Evolutionary conservation across 2,329 filamentous ascomycete species (phyloP).

Genomic region (Arthroderma sp.): DNA sequence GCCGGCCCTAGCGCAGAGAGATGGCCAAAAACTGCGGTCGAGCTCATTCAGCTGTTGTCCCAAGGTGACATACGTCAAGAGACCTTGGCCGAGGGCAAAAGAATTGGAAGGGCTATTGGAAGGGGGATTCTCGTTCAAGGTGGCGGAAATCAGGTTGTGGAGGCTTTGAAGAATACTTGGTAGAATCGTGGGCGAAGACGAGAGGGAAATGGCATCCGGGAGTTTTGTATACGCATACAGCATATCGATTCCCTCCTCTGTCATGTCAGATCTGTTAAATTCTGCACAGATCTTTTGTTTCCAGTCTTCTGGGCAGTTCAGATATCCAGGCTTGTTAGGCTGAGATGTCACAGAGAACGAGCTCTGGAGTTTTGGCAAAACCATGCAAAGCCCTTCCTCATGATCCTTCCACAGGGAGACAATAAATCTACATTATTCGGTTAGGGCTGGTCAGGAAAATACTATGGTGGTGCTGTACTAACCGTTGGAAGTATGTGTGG

Average conservation of each 20-base stretch:
- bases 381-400: conserved; percentile 54
- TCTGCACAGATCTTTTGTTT: conserved; percentile 59
- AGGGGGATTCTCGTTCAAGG: conserved; percentile 47
- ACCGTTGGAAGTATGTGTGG: conserved; percentile 68
- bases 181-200: conserved; percentile 48
- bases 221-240: conserved; percentile 55
- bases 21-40: conserved; percentile 49
- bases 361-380: conserved; percentile 48
- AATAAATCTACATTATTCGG: conserved; percentile 48
- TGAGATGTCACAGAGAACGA: conserved; percentile 39
- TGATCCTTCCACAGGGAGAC: conserved; percentile 56
- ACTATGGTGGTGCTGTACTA: conserved; percentile 11
- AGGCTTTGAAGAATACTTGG: conserved; percentile 53
- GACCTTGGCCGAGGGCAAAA: conserved; percentile 63
- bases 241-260: conserved; percentile 50
- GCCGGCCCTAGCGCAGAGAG: conserved; percentile 52
- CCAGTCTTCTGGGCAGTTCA: conserved; percentile 40
- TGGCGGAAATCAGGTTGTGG: conserved; percentile 51
- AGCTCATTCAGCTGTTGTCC: conserved; percentile 44
- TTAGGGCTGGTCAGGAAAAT: conserved; percentile 13
- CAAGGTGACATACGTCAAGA: conserved; percentile 58
- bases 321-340: conserved; percentile 25
- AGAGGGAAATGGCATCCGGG: conserved; percentile 45
- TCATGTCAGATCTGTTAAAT: conserved; percentile 38
- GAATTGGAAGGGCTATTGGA: conserved; percentile 50